phyloP scores from a whole-genome alignment of 139 green algal genomes.

The Yamagishiella unicocca region DNA sequence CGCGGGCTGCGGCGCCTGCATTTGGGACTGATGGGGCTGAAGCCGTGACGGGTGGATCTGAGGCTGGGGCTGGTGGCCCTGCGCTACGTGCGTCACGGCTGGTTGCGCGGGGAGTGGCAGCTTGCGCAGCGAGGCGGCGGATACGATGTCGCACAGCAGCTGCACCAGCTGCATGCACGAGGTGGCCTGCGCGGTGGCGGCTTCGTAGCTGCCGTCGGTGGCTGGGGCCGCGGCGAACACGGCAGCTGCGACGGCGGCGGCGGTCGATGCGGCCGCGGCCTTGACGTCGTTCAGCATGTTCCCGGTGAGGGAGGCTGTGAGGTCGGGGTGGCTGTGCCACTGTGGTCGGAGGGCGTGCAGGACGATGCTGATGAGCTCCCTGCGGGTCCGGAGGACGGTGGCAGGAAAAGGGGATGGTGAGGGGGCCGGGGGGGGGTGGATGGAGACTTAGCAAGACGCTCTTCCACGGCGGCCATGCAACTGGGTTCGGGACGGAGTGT shows the following conservation, averaged over 20 bases:
- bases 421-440: too few species aligned
- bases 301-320: constrained; percentile 6
- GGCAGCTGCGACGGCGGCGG: background rate
- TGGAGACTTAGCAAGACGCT: too few species aligned
- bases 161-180: constrained; percentile 10
- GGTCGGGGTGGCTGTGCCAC: constrained; percentile 42
- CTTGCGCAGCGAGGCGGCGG: background rate
- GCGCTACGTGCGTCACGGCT: background rate
- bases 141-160: constrained; percentile 36
- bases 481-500: too few species aligned
- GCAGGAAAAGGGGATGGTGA: too few species aligned
- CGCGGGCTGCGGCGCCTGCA: background rate
- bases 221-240: background rate
- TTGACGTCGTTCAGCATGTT: constrained; percentile 28
- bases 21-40: background rate
- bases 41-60: background rate
- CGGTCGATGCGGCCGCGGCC: background rate
- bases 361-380: background rate
- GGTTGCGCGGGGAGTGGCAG: background rate
- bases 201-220: background rate
- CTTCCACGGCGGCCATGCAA: too few species aligned
- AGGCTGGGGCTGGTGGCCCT: background rate
- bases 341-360: constrained; percentile 39
- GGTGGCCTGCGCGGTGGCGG: background rate
- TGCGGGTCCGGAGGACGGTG: too few species aligned